A percentile compares a stretch with the other conserved stretches of the same genome.
Conservation (phyloP, 768 basidiomycete species). For the Termitomyces sp. region DNA sequence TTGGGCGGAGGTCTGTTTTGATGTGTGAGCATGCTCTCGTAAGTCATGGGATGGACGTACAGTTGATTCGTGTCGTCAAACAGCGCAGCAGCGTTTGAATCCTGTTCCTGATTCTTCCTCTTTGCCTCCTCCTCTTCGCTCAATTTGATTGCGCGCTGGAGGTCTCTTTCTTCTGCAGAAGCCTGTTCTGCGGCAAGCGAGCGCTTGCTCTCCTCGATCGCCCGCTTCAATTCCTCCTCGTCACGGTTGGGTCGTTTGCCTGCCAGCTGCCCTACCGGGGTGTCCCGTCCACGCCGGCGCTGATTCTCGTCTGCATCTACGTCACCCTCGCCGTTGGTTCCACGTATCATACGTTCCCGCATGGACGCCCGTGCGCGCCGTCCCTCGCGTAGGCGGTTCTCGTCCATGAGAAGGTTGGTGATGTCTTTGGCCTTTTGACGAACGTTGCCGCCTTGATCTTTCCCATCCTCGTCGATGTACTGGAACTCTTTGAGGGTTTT, state of each 20-base stretch:
- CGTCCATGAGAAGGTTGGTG: slow-evolving; percentile 87
- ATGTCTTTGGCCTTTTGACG: slow-evolving; percentile 98
- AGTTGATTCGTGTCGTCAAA: slow-evolving; percentile 85
- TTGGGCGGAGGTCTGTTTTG: slow-evolving; percentile 22
- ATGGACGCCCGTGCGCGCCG: slow-evolving; percentile 80
- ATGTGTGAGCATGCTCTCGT: slow-evolving; percentile 12
- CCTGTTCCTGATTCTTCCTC: slow-evolving; percentile 64
- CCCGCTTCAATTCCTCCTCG: slow-evolving; percentile 79
- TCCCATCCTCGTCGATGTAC: slow-evolving; percentile 89
- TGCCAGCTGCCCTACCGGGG: slow-evolving; percentile 14
- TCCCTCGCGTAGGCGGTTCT: slow-evolving; percentile 79
- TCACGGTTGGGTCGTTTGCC: slow-evolving; percentile 39
- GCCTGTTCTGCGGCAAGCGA: slow-evolving; percentile 65
- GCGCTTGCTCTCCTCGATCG: slow-evolving; percentile 89
- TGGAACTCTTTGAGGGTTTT: slow-evolving; percentile 99
- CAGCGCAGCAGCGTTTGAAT: slow-evolving; percentile 64
- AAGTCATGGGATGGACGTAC: slow-evolving; percentile 38
- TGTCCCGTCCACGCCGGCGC: slow-evolving; percentile 20
- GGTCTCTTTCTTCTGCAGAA: slow-evolving; percentile 74
- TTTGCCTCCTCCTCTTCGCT: slow-evolving; percentile 89
- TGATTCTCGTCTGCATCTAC: slow-evolving; percentile 45
- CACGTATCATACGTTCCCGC: slow-evolving; percentile 90
- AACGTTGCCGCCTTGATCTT: slow-evolving; percentile 98
- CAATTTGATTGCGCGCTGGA: slow-evolving; percentile 74
- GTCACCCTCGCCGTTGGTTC: slow-evolving; percentile 35